Evolutionary conservation across 164 flowering plant species (phyloP), one percentile per base, ranked within the genome.

Genomic region (Umbellularia californica): DNA sequence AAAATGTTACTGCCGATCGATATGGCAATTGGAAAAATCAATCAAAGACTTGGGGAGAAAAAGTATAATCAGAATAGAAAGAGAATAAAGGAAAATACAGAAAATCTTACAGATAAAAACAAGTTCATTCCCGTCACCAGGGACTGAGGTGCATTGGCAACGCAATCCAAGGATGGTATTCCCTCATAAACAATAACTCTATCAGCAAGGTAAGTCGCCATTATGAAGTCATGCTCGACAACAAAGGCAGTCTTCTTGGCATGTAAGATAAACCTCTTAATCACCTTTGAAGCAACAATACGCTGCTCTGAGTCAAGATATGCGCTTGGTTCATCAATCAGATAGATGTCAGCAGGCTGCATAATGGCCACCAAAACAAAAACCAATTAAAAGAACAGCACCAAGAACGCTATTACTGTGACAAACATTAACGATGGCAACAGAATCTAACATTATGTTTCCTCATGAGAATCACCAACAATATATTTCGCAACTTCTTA

Each of bases 231-330:
- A 71, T 96, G 99, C 86, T 96, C 99, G 23, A 96, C 99, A 65
- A 96, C 91, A 79, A 94, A 96, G 70, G 99, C 99, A 35, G 99
- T 96, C 85, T 94, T 94, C 90, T 94, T 93, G 2, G 97, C 97
- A 81, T 96, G 99, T 30, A 94, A 94, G 72, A 96, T 94, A 79
- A 92, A 94, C 77, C 99, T 88, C 86, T 96, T 96, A 58, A 96
- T 96, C 70, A 96, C 99, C 82, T 92, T 96, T 19, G 98, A 89
- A 76, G 98, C 99, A 79, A 94, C 95, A 77, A 96, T 91, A 85
- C 97, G 97, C 82, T 96, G 99, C 88, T 96, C 99, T 19, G 98
- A 92, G 80, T 94, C 99, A 30, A 96, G 97, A 84, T 92, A 92
- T 20, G 98, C 99, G 87, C 98, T 92, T 70, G 99, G 99, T 79